Base-by-base conservation (phyloP, 2,329 filamentous ascomycete species). In the Penicillium expansum region DNA sequence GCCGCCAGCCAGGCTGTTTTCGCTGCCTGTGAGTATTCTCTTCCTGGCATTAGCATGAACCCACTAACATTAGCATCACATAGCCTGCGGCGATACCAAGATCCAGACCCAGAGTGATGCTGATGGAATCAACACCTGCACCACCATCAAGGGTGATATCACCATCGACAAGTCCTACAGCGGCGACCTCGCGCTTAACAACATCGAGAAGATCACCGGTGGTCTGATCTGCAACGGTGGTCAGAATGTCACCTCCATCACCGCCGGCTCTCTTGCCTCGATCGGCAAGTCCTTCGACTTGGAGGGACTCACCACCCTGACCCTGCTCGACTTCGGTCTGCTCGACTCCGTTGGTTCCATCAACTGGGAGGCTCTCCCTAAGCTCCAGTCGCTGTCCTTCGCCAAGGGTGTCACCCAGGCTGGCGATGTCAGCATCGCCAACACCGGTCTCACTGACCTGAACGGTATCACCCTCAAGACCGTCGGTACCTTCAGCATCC, bases 401-500 rank as follows among this genome's bases (percentile, higher is more conserved):
- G 77, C 80, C 76, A 71, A 82, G 80, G 72, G 83, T 77, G 81
- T 97, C 68, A 85, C 82, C 67, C 79, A 85, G 74, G 90, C 90
- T 58, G 79, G 78, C 62, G 83, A 79, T 62, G 83, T 99, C 66
- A 77, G 79, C 66, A 92, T 99, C 73, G 84, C 86, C 77, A 94
- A 99, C 81, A 99, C 94, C 49, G 86, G 87, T 76, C 84, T 99
- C 67, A 83, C 80, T 73, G 86, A 83, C 64, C 84, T 99, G 58
- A 82, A 87, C 64, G 92, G 91, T 71, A 89, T 99, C 74, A 89
- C 91, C 73, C 82, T 97, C 62, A 77, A 85, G 62, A 82, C 83
- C n/a, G 87, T 91, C 53, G 82, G 84, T 56, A 82, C 79, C 64
- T 84, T 99, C 73, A 81, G 90, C 74, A 88, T 99, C 77, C 88